Evolutionary conservation across 1,284 basidiomycete species (phyloP).

Genomic region (Trametes polyzona): DNA sequence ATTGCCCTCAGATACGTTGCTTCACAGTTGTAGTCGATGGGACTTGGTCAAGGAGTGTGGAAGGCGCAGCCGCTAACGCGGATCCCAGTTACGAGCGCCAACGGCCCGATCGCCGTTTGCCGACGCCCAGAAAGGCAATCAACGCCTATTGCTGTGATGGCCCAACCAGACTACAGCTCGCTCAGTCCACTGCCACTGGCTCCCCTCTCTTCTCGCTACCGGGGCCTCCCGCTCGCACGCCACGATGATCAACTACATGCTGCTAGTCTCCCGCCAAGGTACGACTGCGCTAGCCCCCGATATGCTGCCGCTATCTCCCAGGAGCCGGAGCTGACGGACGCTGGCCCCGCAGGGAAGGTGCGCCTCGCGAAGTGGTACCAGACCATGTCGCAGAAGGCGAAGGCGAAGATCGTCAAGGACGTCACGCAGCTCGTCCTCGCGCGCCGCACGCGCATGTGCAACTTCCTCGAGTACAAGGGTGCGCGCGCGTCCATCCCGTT

Average conservation of each 20-base stretch:
- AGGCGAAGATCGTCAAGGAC: conserved; percentile 99
- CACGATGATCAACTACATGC: conserved; percentile 46
- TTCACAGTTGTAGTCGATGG: too few species aligned
- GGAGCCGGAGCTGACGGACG: neutral
- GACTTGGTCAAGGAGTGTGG: neutral
- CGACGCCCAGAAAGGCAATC: conserved; percentile 26
- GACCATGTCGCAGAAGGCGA: conserved; percentile 92
- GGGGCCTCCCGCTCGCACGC: neutral
- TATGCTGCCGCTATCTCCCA: too few species aligned
- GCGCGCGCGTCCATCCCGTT: conserved; percentile 27
- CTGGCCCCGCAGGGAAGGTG: conserved; percentile 80
- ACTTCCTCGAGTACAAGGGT: conserved; percentile 99
- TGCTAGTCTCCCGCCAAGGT: conserved; percentile 95
- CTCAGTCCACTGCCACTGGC: neutral
- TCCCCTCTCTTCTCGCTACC: neutral
- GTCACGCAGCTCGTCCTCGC: conserved; percentile 98
- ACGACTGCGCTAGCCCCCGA: neutral
- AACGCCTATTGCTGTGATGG: conserved; percentile 3
- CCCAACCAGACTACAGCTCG: neutral
- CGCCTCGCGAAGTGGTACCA: conserved; percentile 99
- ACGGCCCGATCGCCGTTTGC: conserved; percentile 3
- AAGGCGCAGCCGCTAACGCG: conserved; percentile 2
- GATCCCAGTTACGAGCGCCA: neutral
- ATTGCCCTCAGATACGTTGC: neutral
- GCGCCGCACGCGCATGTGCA: conserved; percentile 97